Evolutionary conservation across 441 rosid species (phyloP), one percentile per base, ranked within the genome.

Genomic region (Aquilaria agallochum): DNA sequence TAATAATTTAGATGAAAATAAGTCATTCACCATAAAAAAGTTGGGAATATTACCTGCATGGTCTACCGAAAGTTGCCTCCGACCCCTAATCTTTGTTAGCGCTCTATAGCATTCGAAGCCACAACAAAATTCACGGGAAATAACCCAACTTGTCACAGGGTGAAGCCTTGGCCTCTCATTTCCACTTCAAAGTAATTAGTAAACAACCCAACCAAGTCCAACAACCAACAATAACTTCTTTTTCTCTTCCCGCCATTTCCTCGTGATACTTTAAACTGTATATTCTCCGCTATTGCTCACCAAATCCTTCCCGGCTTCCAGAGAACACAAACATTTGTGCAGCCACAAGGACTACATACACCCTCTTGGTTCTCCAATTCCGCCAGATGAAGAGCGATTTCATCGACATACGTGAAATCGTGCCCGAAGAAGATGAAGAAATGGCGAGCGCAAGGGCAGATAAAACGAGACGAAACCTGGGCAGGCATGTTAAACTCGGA

Each of bases 371-470:
- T 20, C 27, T 20, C 27, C 27, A 20, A 20, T 20, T 20, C 27
- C 27, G 27, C 27, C 27, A 20, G 27, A 20, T 20, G 27, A 20
- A 64, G 50, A 66, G 76, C 15, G 84, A 81, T 69, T 83, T 87
- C 8, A 80, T 87, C 1, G 95, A 92, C 64, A 79, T 92, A 72
- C 85, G 70, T 46, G 93, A 92, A 70, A 88, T 74, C 53, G 51
- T 74, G 52, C 75, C 7, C 3, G 77, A 80, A 59, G 87, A 76
- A 65, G 85, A 64, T 42, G 80, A 69, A 42, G 73, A 71, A 46
- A 80, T 60, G 64, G 78, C 61, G 72, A 20, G 14, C 57, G 69
- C 55, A 78, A 66, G 52, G 56, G 62, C 58, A 13, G 64, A 68
- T 63, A 71, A 36, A 30, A 58, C 32, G 48, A 83, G 67, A 64